Conservation (phyloP, 495 filamentous ascomycete species). For the Talaromyces proteolyticus region DNA sequence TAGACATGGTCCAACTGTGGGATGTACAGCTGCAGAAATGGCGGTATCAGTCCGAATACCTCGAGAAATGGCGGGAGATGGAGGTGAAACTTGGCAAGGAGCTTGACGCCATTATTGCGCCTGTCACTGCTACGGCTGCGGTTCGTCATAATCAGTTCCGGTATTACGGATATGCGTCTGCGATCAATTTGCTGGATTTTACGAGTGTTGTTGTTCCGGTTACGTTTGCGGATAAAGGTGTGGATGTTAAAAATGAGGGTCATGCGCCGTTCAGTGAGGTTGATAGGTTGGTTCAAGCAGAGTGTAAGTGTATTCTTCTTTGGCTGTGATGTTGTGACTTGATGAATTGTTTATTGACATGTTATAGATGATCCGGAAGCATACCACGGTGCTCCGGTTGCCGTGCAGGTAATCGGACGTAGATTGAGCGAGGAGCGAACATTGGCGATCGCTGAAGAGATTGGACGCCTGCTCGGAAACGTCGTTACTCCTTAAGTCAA, state of each 20-base stretch:
- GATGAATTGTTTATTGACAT: neutral
- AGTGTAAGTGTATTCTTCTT: conserved; percentile 9
- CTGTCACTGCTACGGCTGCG: conserved; percentile 39
- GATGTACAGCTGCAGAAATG: conserved; percentile 29
- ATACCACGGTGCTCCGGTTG: conserved; percentile 41
- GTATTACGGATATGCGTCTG: conserved; percentile 31
- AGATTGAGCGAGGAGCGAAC: conserved; percentile 45
- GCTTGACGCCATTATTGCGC: conserved; percentile 42
- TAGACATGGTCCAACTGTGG: conserved; percentile 25
- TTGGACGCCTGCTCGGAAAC: conserved; percentile 8
- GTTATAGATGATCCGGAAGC: conserved; percentile 35
- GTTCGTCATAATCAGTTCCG: conserved; percentile 24
- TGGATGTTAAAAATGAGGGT: conserved; percentile 19
- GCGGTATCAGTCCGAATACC: conserved; percentile 30
- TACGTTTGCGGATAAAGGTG: conserved; percentile 30
- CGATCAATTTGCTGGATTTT: conserved; percentile 38
- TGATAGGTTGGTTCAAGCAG: conserved; percentile 17
- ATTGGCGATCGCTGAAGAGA: conserved; percentile 24
- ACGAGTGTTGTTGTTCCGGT: conserved; percentile 39
- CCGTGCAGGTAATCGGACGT: conserved; percentile 41
- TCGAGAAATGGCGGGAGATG: conserved; percentile 21
- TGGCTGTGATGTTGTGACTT: neutral
- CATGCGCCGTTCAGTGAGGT: conserved; percentile 25
- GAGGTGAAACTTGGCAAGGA: conserved; percentile 22
- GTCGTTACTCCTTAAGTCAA: conserved; percentile 1